Evolutionary conservation across 2,329 filamentous ascomycete genomes (phyloP), one percentile per base, ranked within the genome.

Genomic region (Madurella fahalii): DNA sequence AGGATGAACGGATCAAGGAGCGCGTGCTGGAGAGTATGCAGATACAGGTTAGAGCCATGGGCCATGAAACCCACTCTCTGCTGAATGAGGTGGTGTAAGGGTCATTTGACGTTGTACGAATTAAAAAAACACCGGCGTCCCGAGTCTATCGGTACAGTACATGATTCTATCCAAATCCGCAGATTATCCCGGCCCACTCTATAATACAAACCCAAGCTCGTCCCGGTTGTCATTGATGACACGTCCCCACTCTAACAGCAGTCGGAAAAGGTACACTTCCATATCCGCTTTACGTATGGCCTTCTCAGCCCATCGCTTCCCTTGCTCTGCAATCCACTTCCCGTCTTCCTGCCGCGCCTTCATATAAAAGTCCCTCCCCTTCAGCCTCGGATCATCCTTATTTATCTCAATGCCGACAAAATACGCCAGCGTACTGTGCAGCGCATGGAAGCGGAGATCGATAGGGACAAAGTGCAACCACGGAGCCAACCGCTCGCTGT

Each of bases 401-500:
- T 15, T 15, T 17, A 45, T 51, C 12, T 52, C 40, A 7, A 60
- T 18, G 2, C 58, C 87, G 4, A 78, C 73, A 64, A 94, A 93
- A 69, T 90, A 94, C 0, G 86, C 81, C 51, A 92, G 70, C 0
- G 85, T 89, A 58, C 82, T 84, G 74, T 88, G 90, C 40, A 94
- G 71, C 1, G 81, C 87, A 57, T 91, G 87, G 17, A 88, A 82
- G 2, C 89, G 79, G 1, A 86, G 61, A 66, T 94, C 89, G 15
- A 92, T 71, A 9, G 90, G 90, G 1, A 93, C 85, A 63, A 90
- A 94, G 67, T 95, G 89, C 43, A 85, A 73, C 89, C 89, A 95
- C 0, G 89, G 82, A 54, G 78, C 80, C 15, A 94, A 71, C 5
- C 90, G 81, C 47, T 85, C 83, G 55, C 89, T 86, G 69, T 86